A percentile compares a stretch with the other conserved stretches of the same genome.
phyloP scores from a whole-genome alignment of 768 basidiomycete species.

The Candolleomyces efflorescens region DNA sequence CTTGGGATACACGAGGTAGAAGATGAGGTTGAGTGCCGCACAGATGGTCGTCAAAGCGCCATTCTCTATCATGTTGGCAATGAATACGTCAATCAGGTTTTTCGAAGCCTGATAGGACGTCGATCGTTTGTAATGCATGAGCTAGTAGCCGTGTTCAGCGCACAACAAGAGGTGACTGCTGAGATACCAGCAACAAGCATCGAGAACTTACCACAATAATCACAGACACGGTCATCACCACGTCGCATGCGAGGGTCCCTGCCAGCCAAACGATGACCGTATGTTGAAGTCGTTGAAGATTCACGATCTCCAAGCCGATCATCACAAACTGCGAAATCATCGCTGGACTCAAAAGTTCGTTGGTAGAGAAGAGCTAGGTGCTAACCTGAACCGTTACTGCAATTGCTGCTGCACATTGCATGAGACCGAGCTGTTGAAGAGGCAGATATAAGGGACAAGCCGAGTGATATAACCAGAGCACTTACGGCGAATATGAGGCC shows the following conservation, averaged over 20 bases:
- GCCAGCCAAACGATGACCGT: neutral
- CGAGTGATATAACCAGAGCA: neutral
- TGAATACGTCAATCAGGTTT: neutral
- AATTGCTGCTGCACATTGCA: neutral
- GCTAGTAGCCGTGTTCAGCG: neutral
- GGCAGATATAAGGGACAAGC: neutral
- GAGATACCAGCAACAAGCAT: neutral
- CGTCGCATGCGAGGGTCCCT: neutral
- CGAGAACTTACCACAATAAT: neutral
- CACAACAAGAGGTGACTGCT: neutral
- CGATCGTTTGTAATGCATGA: conserved; percentile 1
- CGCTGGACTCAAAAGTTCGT: neutral
- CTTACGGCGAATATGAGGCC: neutral
- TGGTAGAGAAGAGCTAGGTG: neutral
- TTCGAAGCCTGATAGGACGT: neutral
- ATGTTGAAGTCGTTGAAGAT: neutral
- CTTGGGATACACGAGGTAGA: neutral
- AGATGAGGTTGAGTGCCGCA: conserved; percentile 1
- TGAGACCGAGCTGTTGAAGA: neutral
- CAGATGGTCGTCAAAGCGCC: neutral
- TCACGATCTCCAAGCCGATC: neutral
- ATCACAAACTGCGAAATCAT: neutral
- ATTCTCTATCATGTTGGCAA: neutral
- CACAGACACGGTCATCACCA: neutral
- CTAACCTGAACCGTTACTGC: neutral